Evolutionary conservation across 2,329 filamentous ascomycete species (phyloP).

Genomic region (Neoarthrinium moseri): DNA sequence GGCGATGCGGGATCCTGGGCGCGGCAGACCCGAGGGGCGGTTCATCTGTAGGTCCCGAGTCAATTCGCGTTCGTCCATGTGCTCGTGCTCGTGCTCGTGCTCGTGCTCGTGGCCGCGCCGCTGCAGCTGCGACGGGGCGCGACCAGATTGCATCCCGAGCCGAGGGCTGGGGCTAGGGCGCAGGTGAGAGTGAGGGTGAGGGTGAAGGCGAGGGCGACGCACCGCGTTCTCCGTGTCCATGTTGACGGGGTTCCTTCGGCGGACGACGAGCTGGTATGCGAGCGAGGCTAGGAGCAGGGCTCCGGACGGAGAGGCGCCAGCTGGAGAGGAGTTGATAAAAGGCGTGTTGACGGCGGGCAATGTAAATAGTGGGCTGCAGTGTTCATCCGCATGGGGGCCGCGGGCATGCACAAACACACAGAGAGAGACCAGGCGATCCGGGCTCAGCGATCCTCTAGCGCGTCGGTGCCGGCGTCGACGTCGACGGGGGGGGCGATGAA

Average conservation of each 20-base stretch:
- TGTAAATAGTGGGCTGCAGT: neutral
- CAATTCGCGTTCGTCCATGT: neutral
- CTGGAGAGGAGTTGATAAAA: conserved; percentile 4
- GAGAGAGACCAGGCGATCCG: too few species aligned
- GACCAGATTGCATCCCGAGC: too few species aligned
- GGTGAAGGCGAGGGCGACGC: neutral
- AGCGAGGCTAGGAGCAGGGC: conserved; percentile 36
- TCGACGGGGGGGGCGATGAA: too few species aligned
- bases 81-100: neutral
- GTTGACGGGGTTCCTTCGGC: conserved; percentile 28
- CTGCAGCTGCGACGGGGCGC: too few species aligned
- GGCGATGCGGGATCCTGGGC: conserved; percentile 13
- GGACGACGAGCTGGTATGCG: conserved; percentile 25
- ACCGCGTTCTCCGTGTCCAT: conserved; percentile 29
- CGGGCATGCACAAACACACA: too few species aligned
- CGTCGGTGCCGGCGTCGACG: too few species aligned
- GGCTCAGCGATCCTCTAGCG: too few species aligned
- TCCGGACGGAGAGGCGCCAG: conserved; percentile 29
- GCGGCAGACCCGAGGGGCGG: conserved; percentile 12
- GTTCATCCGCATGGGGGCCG: too few species aligned
- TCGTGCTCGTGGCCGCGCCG: too few species aligned
- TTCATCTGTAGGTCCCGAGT: conserved; percentile 5
- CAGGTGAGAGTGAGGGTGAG: neutral
- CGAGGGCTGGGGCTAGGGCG: too few species aligned
- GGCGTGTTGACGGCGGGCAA: conserved; percentile 11